Conservation (phyloP, 2,329 filamentous ascomycete genomes). For the Stagonosporopsis vannaccii region DNA sequence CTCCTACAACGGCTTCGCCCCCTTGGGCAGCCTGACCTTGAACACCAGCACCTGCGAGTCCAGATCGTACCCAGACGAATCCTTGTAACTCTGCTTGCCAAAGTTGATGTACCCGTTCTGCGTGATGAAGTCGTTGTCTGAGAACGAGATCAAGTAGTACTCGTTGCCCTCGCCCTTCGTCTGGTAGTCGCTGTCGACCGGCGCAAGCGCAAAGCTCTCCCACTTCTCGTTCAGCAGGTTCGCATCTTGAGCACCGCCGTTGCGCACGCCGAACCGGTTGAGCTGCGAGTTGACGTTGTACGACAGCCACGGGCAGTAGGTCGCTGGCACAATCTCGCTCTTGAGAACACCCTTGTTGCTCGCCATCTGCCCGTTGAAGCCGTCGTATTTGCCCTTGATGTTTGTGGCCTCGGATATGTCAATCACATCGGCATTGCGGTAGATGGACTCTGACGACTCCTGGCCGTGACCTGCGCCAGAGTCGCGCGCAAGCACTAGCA, state of each 20-base stretch:
- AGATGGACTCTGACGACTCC: slow-evolving; percentile 61
- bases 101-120: slow-evolving; percentile 69
- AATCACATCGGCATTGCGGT: slow-evolving; percentile 74
- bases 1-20: slow-evolving; percentile 36
- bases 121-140: slow-evolving; percentile 79
- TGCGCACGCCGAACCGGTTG: slow-evolving; percentile 70
- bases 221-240: slow-evolving; percentile 77
- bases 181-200: slow-evolving; percentile 56
- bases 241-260: slow-evolving; percentile 68
- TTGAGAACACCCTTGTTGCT: slow-evolving; percentile 62
- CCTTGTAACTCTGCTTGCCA: slow-evolving; percentile 63
- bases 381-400: slow-evolving; percentile 58
- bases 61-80: slow-evolving; percentile 64
- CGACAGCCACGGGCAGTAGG: slow-evolving; percentile 72
- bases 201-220: slow-evolving; percentile 72
- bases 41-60: slow-evolving; percentile 71
- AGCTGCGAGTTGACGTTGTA: slow-evolving; percentile 72
- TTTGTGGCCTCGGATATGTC: slow-evolving; percentile 69
- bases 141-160: slow-evolving; percentile 72
- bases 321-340: slow-evolving; percentile 62
- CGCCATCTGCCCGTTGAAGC: slow-evolving; percentile 54
- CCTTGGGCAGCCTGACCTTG: slow-evolving; percentile 59
- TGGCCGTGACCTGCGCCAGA: slow-evolving; percentile 66
- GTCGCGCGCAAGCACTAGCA: slow-evolving; percentile 72
- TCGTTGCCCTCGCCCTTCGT: slow-evolving; percentile 63